A percentile compares a stretch with the other conserved stretches of the same genome.
These are phyloP conservation scores for Wickerhamomyces alni DNA, from an alignment of 805 yeast genomes.

Conservation along the genomic window DNA sequence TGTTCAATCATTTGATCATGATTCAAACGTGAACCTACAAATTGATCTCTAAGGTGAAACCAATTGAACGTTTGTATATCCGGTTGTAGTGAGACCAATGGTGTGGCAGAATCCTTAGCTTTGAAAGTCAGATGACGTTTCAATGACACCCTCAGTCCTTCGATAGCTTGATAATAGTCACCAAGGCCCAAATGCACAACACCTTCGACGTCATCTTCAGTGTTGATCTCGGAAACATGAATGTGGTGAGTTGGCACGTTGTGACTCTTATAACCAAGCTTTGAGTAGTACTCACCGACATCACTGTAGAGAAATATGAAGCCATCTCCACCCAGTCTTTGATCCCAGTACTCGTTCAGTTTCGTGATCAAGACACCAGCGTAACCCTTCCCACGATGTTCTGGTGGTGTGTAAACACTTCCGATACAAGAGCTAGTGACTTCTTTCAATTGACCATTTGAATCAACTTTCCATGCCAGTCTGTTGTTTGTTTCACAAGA, in stretches of 20 bases:
- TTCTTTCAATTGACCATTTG: slow-evolving; percentile 23
- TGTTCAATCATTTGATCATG: slow-evolving; percentile 8
- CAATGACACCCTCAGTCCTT: slow-evolving; percentile 20
- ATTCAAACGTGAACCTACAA: slow-evolving; percentile 25
- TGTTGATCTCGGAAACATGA: slow-evolving; percentile 12
- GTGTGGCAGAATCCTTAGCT: slow-evolving; percentile 15
- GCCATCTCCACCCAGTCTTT: slow-evolving; percentile 25
- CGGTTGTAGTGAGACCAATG: slow-evolving; percentile 29
- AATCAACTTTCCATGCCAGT: slow-evolving; percentile 26
- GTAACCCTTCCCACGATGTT: slow-evolving; percentile 49
- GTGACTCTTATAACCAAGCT: slow-evolving; percentile 48
- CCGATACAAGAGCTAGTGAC: slow-evolving; percentile 42
- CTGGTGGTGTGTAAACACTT: slow-evolving; percentile 49
- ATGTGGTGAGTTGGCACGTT: slow-evolving; percentile 33
- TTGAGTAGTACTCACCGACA: slow-evolving; percentile 61
- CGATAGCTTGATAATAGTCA: slow-evolving; percentile 26
- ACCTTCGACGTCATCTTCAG: slow-evolving; percentile 1
- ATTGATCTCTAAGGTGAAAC: slow-evolving; percentile 35
- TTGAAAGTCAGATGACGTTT: slow-evolving; percentile 13
- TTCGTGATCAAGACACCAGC: slow-evolving; percentile 41
- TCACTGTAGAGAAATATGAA: slow-evolving; percentile 63
- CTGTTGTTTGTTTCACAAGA: slow-evolving; percentile 36
- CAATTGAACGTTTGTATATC: slow-evolving; percentile 32
- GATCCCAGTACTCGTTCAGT: slow-evolving; percentile 30
- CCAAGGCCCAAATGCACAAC: slow-evolving; percentile 25